Evolutionary conservation across 306 rosid species (phyloP).

Genomic region (Gleditsia sinensis): DNA sequence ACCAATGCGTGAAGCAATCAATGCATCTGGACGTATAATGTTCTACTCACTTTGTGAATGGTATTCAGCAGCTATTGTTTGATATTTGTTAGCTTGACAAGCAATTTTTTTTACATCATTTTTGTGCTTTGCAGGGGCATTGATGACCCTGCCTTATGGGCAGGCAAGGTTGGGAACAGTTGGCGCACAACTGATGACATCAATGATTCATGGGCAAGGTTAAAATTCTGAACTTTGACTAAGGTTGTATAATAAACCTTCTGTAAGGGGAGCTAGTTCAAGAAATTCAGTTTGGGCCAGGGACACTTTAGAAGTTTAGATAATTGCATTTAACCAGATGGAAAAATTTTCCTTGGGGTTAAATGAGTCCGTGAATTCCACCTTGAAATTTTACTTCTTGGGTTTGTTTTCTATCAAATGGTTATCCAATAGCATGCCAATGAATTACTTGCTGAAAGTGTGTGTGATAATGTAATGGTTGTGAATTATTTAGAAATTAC

Average conservation of each 20-base stretch:
- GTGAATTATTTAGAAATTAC: background rate
- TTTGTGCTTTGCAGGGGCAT: conserved; percentile 68
- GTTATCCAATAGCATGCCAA: background rate
- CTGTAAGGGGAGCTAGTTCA: conserved; percentile 24
- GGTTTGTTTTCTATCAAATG: conserved; percentile 6
- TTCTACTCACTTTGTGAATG: conserved; percentile 92
- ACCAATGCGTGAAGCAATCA: conserved; percentile 94
- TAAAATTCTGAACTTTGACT: conserved; percentile 34
- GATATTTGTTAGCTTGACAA: conserved; percentile 26
- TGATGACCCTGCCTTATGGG: conserved; percentile 97
- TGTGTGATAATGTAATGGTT: conserved; percentile 1
- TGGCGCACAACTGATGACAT: conserved; percentile 98
- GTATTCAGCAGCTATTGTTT: conserved; percentile 49
- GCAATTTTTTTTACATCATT: background rate
- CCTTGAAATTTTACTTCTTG: conserved; percentile 1
- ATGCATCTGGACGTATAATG: conserved; percentile 60
- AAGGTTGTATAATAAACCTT: conserved; percentile 3
- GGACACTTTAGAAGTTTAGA: background rate
- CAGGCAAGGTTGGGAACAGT: conserved; percentile 86
- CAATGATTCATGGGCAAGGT: conserved; percentile 97
- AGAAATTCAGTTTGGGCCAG: conserved; percentile 8
- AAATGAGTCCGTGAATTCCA: conserved; percentile 22
- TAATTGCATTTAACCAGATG: conserved; percentile 4
- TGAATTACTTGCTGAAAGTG: background rate
- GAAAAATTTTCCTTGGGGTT: background rate